These are phyloP conservation scores for Mycena albidolilacea DNA, from an alignment of 768 basidiomycete genomes.

Conservation along the genomic window DNA sequence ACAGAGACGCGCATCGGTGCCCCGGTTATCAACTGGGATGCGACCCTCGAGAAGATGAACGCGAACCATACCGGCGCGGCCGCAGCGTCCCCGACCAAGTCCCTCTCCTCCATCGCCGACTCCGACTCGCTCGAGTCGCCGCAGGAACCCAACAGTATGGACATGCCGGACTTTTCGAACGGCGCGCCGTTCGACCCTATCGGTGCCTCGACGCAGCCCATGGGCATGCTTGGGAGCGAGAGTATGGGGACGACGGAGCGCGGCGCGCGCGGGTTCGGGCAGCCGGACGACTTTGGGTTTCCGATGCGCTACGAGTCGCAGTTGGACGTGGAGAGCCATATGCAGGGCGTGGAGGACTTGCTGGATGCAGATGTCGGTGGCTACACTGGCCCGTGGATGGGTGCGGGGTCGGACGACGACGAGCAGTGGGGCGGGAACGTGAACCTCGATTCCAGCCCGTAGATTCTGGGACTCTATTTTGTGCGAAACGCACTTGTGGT, in stretches of 20 bases:
- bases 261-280: slow-evolving; percentile 34
- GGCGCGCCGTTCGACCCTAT: slow-evolving; percentile 33
- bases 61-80: background rate
- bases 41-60: background rate
- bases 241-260: slow-evolving; percentile 34
- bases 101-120: slow-evolving; percentile 37
- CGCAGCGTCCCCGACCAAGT: slow-evolving; percentile 34
- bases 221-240: slow-evolving; percentile 28
- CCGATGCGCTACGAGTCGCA: slow-evolving; percentile 39
- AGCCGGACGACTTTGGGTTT: slow-evolving; percentile 26
- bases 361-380: slow-evolving; percentile 35
- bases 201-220: slow-evolving; percentile 37
- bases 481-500: too few species aligned
- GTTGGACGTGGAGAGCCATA: slow-evolving; percentile 38
- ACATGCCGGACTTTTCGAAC: slow-evolving; percentile 32
- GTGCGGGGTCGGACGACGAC: slow-evolving; percentile 20
- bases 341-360: slow-evolving; percentile 37
- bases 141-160: slow-evolving; percentile 17
- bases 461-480: background rate
- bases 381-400: slow-evolving; percentile 36
- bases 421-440: slow-evolving; percentile 26
- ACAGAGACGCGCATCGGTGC: slow-evolving; percentile 12
- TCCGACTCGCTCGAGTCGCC: slow-evolving; percentile 38
- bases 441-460: slow-evolving; percentile 30
- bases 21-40: slow-evolving; percentile 36